Evolutionary conservation across 192 early-diverging fungal genomes (phyloP).

Genomic region (Anaeromyces robustus): DNA sequence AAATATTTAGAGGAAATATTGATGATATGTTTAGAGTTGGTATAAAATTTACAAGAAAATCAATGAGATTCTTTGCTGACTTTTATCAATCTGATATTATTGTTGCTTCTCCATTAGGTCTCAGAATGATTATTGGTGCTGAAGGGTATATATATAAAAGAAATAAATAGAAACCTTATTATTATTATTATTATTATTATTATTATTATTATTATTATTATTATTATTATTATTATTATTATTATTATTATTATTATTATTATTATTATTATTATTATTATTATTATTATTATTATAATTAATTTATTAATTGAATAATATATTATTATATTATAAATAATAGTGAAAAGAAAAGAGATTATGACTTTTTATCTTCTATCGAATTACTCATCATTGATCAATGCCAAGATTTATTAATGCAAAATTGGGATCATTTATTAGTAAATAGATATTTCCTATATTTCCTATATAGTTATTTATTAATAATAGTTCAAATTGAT

Average conservation of each 20-base stretch:
- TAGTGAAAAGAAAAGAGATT: constrained; percentile 76
- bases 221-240: too few relatives aligned
- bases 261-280: too few relatives aligned
- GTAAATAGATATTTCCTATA: too few relatives aligned
- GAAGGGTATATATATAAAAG: constrained; percentile 56
- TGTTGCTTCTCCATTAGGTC: constrained; percentile 78
- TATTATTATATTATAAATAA: too few relatives aligned
- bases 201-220: too few relatives aligned
- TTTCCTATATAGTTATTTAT: too few relatives aligned
- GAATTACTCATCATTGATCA: constrained; percentile 80
- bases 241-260: neutral
- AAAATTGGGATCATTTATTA: constrained; percentile 94
- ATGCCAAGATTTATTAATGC: constrained; percentile 78
- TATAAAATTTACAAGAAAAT: constrained; percentile 70
- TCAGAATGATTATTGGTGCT: constrained; percentile 70
- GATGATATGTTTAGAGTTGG: constrained; percentile 92
- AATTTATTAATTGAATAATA: too few relatives aligned
- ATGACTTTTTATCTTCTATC: constrained; percentile 85
- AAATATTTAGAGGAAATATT: constrained; percentile 83
- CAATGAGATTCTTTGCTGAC: constrained; percentile 70
- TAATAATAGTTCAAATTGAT: neutral
- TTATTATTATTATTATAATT: too few relatives aligned
- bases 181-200: neutral
- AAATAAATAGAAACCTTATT: too few relatives aligned
- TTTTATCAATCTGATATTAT: constrained; percentile 88